These are phyloP conservation scores for Bauhinia variegata DNA, from an alignment of 306 rosid species.

Conservation along the genomic window DNA sequence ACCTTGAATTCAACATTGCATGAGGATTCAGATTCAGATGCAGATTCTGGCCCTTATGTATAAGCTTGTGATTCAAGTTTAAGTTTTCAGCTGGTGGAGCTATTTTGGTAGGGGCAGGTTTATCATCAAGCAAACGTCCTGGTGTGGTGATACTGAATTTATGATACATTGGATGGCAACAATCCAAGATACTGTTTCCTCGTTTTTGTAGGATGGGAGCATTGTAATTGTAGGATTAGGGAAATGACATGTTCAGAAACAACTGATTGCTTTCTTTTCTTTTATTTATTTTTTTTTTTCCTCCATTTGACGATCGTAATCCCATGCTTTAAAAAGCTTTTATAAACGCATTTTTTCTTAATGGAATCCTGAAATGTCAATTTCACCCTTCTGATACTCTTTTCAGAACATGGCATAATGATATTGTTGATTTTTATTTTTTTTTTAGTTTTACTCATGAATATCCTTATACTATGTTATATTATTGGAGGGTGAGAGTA, in stretches of 20 bases:
- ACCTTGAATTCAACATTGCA: constrained; percentile 1
- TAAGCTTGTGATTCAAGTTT: constrained; percentile 20
- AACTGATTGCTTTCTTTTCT: neutral
- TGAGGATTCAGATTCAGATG: constrained; percentile 38
- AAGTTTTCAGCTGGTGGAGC: constrained; percentile 19
- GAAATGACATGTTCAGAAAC: constrained; percentile 5
- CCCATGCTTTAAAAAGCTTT: too few species aligned
- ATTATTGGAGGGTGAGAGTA: too few species aligned
- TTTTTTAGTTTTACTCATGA: too few species aligned
- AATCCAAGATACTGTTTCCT: constrained; percentile 6
- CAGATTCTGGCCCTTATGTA: constrained; percentile 38
- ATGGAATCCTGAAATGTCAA: too few species aligned
- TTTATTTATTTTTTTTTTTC: neutral
- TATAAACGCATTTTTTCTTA: too few species aligned
- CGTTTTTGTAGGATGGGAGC: neutral
- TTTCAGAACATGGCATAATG: too few species aligned
- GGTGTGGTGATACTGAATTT: too few species aligned
- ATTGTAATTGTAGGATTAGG: neutral
- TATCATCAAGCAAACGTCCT: too few species aligned
- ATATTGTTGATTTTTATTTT: too few species aligned
- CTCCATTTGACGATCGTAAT: neutral
- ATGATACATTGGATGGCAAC: neutral
- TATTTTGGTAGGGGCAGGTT: too few species aligned
- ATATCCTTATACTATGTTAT: too few species aligned
- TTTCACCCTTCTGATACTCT: too few species aligned